Evolutionary conservation across 2,329 filamentous ascomycete genomes (phyloP), one percentile per base, ranked within the genome.

Genomic region (Mycocentrospora acerina): DNA sequence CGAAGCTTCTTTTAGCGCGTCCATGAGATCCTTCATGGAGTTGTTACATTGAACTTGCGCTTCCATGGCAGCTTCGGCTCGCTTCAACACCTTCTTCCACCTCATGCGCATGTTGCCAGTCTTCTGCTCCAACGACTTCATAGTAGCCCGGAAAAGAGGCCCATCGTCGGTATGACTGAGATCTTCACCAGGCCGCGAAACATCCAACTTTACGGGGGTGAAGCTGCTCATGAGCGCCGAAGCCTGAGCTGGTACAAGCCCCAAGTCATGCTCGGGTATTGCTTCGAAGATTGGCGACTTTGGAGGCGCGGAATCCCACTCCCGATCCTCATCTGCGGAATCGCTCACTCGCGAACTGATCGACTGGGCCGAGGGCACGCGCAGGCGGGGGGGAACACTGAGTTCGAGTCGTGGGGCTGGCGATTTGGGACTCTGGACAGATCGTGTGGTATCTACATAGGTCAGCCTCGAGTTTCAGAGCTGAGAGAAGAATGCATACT

Each of bases 21-120:
- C 87, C 63, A 95, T 84, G 56, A 98, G 95, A 3, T 80, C 82
- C 12, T 80, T 72, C 53, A 95, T 84, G 5, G 90, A 85, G 36
- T 94, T 88, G 62, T 97, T 98, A 66, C 88, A 91, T 46, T 86
- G 82, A 3, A 77, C 75, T 64, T 96, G 91, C 3, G 90, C 83
- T 36, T 81, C 73, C 53, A 94, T 80, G 12, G 90, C 90, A 6
- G 88, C 84, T 60, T 97, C 93, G n/a, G 93, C 93, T 60, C 85
- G 88, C 64, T 93, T 94, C 53, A 98, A 73, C 7, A 98, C 87
- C 60, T 93, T 94, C 69, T 98, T 98, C 83, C 97, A 96, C 53
- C 91, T 88, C 15, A 81, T 77, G 42, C 90, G 85, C 87, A 98
- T 93, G 55, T 87, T 94, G 29, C 90, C 88, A 0, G 91, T 98